phyloP scores from a whole-genome alignment of 768 basidiomycete genomes.

The Russula emetica region DNA sequence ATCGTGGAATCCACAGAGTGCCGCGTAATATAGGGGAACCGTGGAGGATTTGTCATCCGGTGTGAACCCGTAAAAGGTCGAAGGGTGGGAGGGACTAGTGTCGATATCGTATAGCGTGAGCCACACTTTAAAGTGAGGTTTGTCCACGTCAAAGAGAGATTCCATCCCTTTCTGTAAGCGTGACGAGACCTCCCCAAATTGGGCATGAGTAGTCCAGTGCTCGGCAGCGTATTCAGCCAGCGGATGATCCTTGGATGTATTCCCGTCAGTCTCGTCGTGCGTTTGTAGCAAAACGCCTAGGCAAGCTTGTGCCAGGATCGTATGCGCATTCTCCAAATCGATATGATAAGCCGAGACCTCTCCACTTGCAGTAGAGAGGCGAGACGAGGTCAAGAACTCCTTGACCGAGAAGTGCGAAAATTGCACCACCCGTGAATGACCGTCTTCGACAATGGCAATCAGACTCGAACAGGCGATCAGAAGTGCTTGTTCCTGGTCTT shows the following conservation, averaged over 20 bases:
- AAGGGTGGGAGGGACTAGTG: accelerated
- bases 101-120: neutral
- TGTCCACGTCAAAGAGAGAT: neutral
- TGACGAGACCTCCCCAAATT: neutral
- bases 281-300: neutral
- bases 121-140: neutral
- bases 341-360: neutral
- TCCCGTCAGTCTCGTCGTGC: neutral
- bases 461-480: neutral
- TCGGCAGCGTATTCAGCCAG: neutral
- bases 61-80: neutral
- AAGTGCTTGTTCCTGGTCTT: neutral
- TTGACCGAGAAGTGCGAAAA: neutral
- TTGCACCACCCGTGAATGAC: neutral
- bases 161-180: neutral
- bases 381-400: neutral
- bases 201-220: neutral
- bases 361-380: neutral
- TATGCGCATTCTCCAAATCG: neutral
- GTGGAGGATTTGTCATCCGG: accelerated
- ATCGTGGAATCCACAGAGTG: neutral
- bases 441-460: neutral
- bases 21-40: neutral
- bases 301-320: neutral
- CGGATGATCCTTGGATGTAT: neutral